phyloP scores from a whole-genome alignment of 2,329 filamentous ascomycete genomes.

The Colletotrichum spinosum region DNA sequence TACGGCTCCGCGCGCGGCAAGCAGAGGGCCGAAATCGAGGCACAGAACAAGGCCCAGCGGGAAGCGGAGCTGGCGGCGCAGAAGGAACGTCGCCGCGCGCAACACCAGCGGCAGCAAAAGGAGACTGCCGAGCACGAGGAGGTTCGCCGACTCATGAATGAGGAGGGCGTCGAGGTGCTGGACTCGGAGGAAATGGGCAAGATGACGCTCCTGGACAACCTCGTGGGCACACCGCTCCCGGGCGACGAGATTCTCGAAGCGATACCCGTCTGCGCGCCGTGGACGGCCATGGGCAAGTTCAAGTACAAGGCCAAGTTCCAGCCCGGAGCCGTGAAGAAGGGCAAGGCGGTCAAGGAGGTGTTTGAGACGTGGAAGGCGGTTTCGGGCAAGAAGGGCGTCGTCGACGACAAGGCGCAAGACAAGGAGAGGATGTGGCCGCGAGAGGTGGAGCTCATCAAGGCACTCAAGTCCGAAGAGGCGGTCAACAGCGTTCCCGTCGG shows the following conservation, averaged over 20 bases:
- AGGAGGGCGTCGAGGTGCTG: slow-evolving; percentile 68
- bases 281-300: slow-evolving; percentile 72
- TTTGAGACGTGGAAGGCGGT: slow-evolving; percentile 83
- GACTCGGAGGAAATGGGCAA: slow-evolving; percentile 70
- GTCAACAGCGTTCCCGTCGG: slow-evolving; percentile 84
- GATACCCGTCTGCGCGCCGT: slow-evolving; percentile 74
- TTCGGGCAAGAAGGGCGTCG: slow-evolving; percentile 65
- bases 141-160: slow-evolving; percentile 68
- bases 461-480: slow-evolving; percentile 83
- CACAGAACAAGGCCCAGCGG: slow-evolving; percentile 72
- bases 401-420: slow-evolving; percentile 71
- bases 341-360: slow-evolving; percentile 92
- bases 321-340: slow-evolving; percentile 90
- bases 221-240: slow-evolving; percentile 81
- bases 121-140: slow-evolving; percentile 84
- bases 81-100: slow-evolving; percentile 80
- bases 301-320: slow-evolving; percentile 98
- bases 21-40: slow-evolving; percentile 76
- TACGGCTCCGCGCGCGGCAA: slow-evolving; percentile 80
- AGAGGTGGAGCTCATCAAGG: slow-evolving; percentile 87
- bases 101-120: slow-evolving; percentile 82
- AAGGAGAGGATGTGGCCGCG: slow-evolving; percentile 84
- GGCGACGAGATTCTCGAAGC: slow-evolving; percentile 85
- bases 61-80: slow-evolving; percentile 80
- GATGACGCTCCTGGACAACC: slow-evolving; percentile 70